Conservation (phyloP, 1,284 basidiomycete genomes). For the Golubevia pallescens region DNA sequence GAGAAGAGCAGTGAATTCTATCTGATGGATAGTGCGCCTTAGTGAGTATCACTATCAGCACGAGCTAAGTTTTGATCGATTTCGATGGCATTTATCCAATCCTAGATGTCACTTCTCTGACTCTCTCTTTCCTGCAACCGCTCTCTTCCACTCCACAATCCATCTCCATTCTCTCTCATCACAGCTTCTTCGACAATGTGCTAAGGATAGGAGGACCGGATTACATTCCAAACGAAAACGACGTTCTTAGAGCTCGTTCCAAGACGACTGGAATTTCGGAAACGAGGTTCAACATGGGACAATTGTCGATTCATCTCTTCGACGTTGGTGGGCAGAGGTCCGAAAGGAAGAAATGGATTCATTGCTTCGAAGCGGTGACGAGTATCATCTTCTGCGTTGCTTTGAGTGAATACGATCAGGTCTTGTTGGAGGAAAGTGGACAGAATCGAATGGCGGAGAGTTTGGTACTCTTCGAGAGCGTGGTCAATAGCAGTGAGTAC, state of each 20-base stretch:
- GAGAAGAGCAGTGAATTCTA: constrained; percentile 89
- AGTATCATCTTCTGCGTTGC: constrained; percentile 60
- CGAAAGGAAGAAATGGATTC: constrained; percentile 63
- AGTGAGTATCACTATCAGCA: constrained; percentile 69
- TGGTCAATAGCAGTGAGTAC: constrained; percentile 75
- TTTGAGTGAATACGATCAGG: constrained; percentile 58
- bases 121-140: neutral
- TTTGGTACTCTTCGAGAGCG: constrained; percentile 88
- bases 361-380: constrained; percentile 61
- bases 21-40: constrained; percentile 91
- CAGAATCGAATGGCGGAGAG: constrained; percentile 94
- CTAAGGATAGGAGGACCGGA: constrained; percentile 78
- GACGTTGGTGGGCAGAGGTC: constrained; percentile 59
- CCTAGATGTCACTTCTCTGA: neutral
- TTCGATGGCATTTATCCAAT: constrained; percentile 13
- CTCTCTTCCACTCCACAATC: neutral
- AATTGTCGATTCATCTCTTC: constrained; percentile 65
- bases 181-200: constrained; percentile 86
- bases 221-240: constrained; percentile 85
- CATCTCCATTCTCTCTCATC: neutral
- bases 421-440: constrained; percentile 48
- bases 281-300: constrained; percentile 69
- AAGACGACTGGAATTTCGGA: constrained; percentile 94
- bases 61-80: too few species aligned
- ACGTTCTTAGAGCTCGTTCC: constrained; percentile 84